Evolutionary conservation across 768 basidiomycete genomes (phyloP).

Genomic region (Coprinopsis sp.): DNA sequence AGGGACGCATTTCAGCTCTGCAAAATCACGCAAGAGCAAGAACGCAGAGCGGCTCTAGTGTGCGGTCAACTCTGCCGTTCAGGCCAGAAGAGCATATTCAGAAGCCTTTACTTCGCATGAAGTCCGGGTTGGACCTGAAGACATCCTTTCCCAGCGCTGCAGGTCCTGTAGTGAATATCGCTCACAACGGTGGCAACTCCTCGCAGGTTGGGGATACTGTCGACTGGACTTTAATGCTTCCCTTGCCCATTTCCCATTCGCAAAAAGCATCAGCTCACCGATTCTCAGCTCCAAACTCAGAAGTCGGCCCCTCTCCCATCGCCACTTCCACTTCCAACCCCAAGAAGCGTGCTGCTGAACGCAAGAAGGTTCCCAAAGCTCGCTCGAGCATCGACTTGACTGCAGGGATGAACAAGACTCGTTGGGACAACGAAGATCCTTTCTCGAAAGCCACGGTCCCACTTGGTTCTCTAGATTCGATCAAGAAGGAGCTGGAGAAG

Average conservation of each 20-base stretch:
- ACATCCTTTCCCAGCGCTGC: neutral
- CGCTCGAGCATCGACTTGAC: slow-evolving; percentile 3
- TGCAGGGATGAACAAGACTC: neutral
- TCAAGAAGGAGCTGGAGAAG: slow-evolving; percentile 1
- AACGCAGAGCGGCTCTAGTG: too few relatives aligned
- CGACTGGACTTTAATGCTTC: slow-evolving; percentile 11
- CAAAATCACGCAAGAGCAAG: too few relatives aligned
- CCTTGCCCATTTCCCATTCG: slow-evolving; percentile 1
- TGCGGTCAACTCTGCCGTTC: neutral
- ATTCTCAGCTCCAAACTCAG: neutral
- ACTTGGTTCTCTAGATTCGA: neutral
- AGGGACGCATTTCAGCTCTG: too few relatives aligned
- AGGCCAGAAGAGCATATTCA: neutral
- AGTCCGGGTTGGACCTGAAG: too few relatives aligned
- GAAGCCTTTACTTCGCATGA: neutral
- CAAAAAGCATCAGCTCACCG: neutral
- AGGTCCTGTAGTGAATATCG: neutral
- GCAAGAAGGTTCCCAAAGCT: slow-evolving; percentile 1
- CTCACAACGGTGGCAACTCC: neutral
- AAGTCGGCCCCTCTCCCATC: neutral
- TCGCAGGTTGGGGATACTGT: neutral
- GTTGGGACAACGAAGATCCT: neutral
- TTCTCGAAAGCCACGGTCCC: neutral
- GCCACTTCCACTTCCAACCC: neutral
- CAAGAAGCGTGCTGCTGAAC: neutral